Evolutionary conservation across 2,329 filamentous ascomycete species (phyloP), one percentile per base, ranked within the genome.

Genomic region (Fusarium sp.): DNA sequence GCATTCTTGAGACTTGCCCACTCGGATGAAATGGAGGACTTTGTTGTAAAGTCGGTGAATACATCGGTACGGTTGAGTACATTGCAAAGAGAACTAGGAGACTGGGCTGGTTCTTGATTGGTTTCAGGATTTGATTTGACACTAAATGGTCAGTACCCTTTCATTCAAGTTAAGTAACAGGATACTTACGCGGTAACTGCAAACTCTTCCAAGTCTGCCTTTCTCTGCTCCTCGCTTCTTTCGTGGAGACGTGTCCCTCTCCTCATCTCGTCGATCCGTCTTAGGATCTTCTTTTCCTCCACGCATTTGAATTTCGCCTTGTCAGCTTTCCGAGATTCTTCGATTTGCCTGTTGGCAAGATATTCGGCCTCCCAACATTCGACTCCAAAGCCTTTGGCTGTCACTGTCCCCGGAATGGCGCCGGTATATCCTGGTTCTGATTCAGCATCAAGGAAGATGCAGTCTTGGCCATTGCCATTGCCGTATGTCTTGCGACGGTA

Each of bases 11-110:
- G 8, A 20, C 27, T 49, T 22, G 40, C 53, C 62, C 55, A 59
- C 27, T 65, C 55, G 6, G 55, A 65, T 5, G 55, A 59, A 8
- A 65, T 65, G 10, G 36, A 36, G 12, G n/a, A 33, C 17, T 58
- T 64, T 7, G 62, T 49, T 14, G 36, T 49, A 29, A 65, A 53
- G 29, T 65, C 55, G 14, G 62, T 44, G 33, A 64, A 65, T 20
- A 65, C 12, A 6, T 59, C 33, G 20, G 40, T 20, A 29, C 33
- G 40, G 62, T 38, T 38, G 31, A 60, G 62, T 2, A 65, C 17
- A n/a, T 38, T 6, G 20, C 31, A 31, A 16, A 64, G 22, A n/a
- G 55, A 14, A 24, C 7, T 33, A 1, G 31, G 16, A 20, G 22
- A 11, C 3, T 27, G 55, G 24, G n/a, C 2, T 22, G 17, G 33